A percentile compares a stretch with the other conserved stretches of the same genome.
These are phyloP conservation scores for Mallotus japonicus DNA, from an alignment of 441 rosid genomes.

Conservation along the genomic window DNA sequence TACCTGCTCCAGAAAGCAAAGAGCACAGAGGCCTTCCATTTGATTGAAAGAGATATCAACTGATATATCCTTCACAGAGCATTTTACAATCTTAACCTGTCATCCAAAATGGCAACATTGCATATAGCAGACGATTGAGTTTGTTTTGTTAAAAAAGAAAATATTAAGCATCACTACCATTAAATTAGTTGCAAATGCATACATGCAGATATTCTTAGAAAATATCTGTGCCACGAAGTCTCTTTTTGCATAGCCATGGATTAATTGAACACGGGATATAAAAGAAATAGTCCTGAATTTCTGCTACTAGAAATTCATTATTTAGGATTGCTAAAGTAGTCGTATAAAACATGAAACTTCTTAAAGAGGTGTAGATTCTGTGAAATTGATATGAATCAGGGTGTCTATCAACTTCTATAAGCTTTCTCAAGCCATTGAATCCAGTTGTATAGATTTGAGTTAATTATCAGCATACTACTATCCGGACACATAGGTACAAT, in stretches of 20 bases:
- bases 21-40: conserved; percentile 29
- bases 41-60: conserved; percentile 39
- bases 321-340: too few species aligned
- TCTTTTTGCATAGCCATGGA: neutral
- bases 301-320: too few species aligned
- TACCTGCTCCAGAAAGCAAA: conserved; percentile 39
- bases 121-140: neutral
- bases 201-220: neutral
- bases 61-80: conserved; percentile 31
- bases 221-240: neutral
- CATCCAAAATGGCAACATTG: conserved; percentile 17
- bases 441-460: too few species aligned
- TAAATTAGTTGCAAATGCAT: neutral
- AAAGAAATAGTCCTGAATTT: too few species aligned
- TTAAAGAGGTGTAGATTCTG: too few species aligned
- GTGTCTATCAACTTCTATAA: too few species aligned
- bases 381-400: too few species aligned
- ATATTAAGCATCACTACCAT: neutral
- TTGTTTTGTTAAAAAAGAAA: neutral
- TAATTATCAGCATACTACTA: too few species aligned
- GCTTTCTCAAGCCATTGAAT: too few species aligned
- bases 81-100: conserved; percentile 37
- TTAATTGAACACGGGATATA: too few species aligned
- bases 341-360: too few species aligned
- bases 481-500: too few species aligned